Base-by-base conservation (phyloP, 495 filamentous ascomycete genomes). In the Talaromyces borbonicus region DNA sequence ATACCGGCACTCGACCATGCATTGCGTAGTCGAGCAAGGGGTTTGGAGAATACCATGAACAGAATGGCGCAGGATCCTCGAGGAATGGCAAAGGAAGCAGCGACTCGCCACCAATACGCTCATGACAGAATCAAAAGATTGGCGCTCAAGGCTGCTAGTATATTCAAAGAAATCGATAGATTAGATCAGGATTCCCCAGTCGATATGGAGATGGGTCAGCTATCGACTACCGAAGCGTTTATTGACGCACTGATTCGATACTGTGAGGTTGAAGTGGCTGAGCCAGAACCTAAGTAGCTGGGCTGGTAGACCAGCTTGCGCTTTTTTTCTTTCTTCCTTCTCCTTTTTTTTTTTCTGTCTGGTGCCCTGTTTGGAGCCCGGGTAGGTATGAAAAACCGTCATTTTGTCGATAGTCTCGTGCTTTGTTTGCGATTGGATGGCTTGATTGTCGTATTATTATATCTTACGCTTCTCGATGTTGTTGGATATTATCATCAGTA, bases 1-100 rank as follows among this genome's bases (percentile, higher is more conserved):
- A 74, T 96, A 40, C 92, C 92, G 2, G 93, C 92, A 5, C 77
- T 98, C 5, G 83, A 89, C 59, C 83, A 88, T 46, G 90, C 92
- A 4, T 78, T 97, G 27, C 79, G 82, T 51, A 81, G 92, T 26
- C 82, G 92, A 33, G 77, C 61, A 27, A 61, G 49, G 15, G 53
- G 41, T 11, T 39, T 60, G 39, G 53, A 62, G 15, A 46, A 27
- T 6, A 27, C 29, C 29, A 8, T 46, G 19, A 15, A 16, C 35
- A 20, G 19, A 4, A 38, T 38, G 35, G 35, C 35, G 4, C 43
- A 46, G 25, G 30, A 36, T 4, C 43, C 43, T 4, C 16, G 43
- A 9, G 45, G 40, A 22, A 49, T 46, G 12, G 8, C 48, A 43
- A 48, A 22, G 26, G 32, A 44, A 43, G 29, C 53, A 46, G 33